These are phyloP conservation scores for Ceratocystis papillata DNA, from an alignment of 2,329 filamentous ascomycete genomes.

Conservation along the genomic window DNA sequence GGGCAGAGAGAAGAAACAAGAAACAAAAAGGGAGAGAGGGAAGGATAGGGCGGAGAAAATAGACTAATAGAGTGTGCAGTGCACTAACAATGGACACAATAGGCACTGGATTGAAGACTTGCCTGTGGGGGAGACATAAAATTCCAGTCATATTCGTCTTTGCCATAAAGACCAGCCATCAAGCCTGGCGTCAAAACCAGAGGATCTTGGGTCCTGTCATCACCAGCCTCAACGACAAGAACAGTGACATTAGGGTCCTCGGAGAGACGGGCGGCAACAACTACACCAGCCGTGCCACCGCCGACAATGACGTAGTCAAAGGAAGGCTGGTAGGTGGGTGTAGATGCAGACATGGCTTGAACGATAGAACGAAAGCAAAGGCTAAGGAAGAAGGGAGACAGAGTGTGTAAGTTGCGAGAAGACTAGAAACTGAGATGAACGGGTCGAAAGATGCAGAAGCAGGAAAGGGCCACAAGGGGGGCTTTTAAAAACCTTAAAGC, in stretches of 20 bases:
- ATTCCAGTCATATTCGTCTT: conserved; percentile 25
- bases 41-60: neutral
- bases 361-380: neutral
- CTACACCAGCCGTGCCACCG: conserved; percentile 31
- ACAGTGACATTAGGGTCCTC: conserved; percentile 26
- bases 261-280: conserved; percentile 30
- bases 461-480: neutral
- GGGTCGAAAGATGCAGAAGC: neutral
- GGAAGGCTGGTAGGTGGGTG: neutral
- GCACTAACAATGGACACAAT: neutral
- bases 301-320: conserved; percentile 30
- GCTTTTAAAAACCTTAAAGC: neutral
- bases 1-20: neutral
- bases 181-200: conserved; percentile 23
- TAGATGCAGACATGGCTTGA: conserved; percentile 7
- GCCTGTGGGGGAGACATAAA: conserved; percentile 23
- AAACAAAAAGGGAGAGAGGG: conserved; percentile 14
- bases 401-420: neutral
- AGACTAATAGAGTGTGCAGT: neutral
- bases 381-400: neutral
- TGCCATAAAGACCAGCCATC: conserved; percentile 21
- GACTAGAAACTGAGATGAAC: neutral
- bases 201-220: conserved; percentile 21
- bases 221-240: conserved; percentile 24
- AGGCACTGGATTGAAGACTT: neutral